Conservation (phyloP, 192 early-diverging fungal species). For the Umbelopsis sp. region DNA sequence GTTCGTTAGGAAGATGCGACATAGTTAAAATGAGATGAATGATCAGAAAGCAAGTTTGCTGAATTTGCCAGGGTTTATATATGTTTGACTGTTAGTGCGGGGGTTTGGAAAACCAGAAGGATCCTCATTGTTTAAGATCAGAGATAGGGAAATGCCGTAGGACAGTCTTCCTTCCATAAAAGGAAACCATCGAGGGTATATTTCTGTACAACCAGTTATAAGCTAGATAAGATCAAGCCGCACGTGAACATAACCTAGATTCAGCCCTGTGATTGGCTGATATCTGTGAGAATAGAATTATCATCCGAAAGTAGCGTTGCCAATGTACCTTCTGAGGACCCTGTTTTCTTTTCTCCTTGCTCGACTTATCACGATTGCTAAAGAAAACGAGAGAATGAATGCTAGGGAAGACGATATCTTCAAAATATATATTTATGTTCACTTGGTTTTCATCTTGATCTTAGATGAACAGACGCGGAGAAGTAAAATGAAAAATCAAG, state of each 20-base stretch:
- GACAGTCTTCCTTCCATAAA: conserved; percentile 1
- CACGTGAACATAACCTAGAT: conserved; percentile 5
- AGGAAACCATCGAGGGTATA: conserved; percentile 20
- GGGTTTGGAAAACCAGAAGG: not conserved
- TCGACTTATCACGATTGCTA: too few relatives aligned
- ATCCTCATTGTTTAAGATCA: conserved; percentile 2
- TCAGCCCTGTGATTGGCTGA: not conserved
- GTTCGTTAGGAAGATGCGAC: conserved; percentile 21
- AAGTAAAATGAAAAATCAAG: conserved; percentile 4
- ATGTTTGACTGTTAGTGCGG: not conserved
- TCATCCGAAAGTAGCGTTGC: not conserved
- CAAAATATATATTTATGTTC: too few relatives aligned
- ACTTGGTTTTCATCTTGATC: not conserved
- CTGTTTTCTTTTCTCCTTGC: too few relatives aligned
- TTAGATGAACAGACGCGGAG: conserved; percentile 15
- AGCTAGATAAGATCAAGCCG: conserved; percentile 3
- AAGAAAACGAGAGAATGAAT: too few relatives aligned
- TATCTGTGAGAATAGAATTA: conserved; percentile 15
- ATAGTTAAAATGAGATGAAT: not conserved
- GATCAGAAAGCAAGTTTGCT: not conserved
- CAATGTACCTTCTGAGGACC: not conserved
- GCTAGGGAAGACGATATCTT: too few relatives aligned
- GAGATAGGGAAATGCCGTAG: conserved; percentile 23
- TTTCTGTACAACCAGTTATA: not conserved
- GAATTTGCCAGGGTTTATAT: not conserved